phyloP scores from a whole-genome alignment of 768 basidiomycete genomes.

The Amanita rimosa region DNA sequence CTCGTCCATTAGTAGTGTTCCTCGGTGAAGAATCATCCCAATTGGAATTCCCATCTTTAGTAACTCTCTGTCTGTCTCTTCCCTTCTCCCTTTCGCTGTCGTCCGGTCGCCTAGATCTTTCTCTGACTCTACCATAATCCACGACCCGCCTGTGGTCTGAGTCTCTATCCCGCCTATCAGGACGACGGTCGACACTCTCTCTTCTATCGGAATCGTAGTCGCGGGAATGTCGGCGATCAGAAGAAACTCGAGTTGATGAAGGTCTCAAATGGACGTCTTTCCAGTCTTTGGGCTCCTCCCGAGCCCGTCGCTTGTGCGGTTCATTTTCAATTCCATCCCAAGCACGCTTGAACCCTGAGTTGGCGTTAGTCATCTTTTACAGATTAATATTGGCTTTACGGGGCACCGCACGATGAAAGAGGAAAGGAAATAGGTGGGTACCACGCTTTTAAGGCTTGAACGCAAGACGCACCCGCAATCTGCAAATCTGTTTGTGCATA shows the following conservation, averaged over 20 bases:
- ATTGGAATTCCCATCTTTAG: conserved; percentile 17
- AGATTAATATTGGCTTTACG: conserved; percentile 43
- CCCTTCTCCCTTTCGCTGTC: conserved; percentile 15
- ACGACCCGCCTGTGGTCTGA: conserved; percentile 14
- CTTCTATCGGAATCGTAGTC: conserved; percentile 13
- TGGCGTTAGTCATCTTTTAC: conserved; percentile 66
- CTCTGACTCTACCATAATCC: conserved; percentile 11
- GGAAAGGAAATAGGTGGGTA: conserved; percentile 11
- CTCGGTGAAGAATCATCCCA: conserved; percentile 17
- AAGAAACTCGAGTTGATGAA: conserved; percentile 16
- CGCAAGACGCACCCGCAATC: background rate
- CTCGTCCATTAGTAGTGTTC: conserved; percentile 12
- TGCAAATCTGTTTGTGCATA: background rate
- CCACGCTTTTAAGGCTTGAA: conserved; percentile 5
- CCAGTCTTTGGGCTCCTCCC: conserved; percentile 54
- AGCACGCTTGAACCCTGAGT: conserved; percentile 77
- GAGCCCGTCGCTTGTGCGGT: conserved; percentile 44
- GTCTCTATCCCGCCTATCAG: conserved; percentile 25
- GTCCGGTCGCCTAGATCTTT: conserved; percentile 10
- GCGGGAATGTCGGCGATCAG: conserved; percentile 21
- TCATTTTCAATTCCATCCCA: conserved; percentile 47
- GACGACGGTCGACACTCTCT: conserved; percentile 20
- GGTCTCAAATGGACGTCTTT: conserved; percentile 53
- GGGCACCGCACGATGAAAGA: conserved; percentile 71
- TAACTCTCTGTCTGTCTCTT: conserved; percentile 13